phyloP scores from a whole-genome alignment of 78 protist species.

The Cavenderia fasciculata region DNA sequence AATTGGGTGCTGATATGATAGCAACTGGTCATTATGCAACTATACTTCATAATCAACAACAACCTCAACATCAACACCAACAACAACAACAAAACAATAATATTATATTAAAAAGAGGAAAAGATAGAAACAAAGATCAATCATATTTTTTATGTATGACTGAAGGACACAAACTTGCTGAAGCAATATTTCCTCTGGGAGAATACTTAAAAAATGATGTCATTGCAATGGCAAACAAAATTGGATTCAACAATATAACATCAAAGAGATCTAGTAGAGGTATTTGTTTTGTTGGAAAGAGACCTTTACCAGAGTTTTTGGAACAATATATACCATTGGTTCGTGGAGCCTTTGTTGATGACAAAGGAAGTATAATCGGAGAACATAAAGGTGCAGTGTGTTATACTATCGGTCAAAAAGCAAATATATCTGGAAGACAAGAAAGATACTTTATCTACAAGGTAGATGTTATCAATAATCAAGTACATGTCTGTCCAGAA shows the following conservation, averaged over 20 bases:
- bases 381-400: constrained; percentile 55
- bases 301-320: constrained; percentile 74
- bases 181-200: constrained; percentile 85
- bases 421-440: constrained; percentile 22
- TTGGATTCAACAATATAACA: constrained; percentile 25
- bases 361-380: not conserved
- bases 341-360: constrained; percentile 27
- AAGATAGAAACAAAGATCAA: constrained; percentile 84
- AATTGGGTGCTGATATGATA: constrained; percentile 63
- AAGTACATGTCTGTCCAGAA: constrained; percentile 66
- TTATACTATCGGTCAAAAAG: constrained; percentile 66
- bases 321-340: constrained; percentile 29
- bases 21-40: constrained; percentile 85
- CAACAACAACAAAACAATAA: no score
- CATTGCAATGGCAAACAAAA: constrained; percentile 10
- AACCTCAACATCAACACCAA: not conserved
- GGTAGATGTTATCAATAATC: constrained; percentile 23
- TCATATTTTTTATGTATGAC: constrained; percentile 82
- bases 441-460: constrained; percentile 13
- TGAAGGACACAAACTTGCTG: constrained; percentile 9
- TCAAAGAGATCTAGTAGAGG: constrained; percentile 77
- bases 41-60: constrained; percentile 7
- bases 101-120: constrained; percentile 11
- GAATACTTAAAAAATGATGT: constrained; percentile 23
- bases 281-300: constrained; percentile 90